These are phyloP conservation scores for Betula pendula DNA, from an alignment of 306 rosid genomes.

Conservation along the genomic window DNA sequence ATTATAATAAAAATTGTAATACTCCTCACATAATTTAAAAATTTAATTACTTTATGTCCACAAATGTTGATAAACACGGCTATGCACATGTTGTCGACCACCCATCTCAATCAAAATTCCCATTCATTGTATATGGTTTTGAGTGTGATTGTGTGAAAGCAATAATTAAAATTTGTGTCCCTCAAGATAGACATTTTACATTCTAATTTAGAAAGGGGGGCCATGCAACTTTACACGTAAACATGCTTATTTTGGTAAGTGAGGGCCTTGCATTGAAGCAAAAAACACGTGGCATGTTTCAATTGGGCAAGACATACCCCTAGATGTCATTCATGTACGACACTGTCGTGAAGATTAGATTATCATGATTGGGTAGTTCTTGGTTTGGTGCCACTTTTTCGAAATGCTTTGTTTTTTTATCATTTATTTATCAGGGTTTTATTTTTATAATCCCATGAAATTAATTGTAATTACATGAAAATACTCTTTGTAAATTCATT, in stretches of 20 bases:
- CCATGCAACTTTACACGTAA: neutral
- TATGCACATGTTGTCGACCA: neutral
- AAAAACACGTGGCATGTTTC: slow-evolving; percentile 20
- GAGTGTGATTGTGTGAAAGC: neutral
- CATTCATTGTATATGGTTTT: slow-evolving; percentile 10
- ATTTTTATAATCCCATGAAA: neutral
- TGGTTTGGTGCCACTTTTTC: neutral
- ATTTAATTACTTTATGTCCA: neutral
- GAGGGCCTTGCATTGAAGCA: neutral
- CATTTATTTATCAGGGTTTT: neutral
- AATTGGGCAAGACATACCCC: slow-evolving; percentile 3
- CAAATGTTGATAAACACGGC: neutral
- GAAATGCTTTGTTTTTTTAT: slow-evolving; percentile 9
- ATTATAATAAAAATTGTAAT: too few species aligned
- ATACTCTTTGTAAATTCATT: too few species aligned
- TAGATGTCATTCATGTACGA: slow-evolving; percentile 6
- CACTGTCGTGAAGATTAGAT: neutral
- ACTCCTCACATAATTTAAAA: too few species aligned
- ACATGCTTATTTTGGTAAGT: slow-evolving; percentile 19
- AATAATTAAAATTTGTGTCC: slow-evolving; percentile 12
- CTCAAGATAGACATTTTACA: neutral
- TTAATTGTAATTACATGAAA: neutral
- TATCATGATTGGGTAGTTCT: neutral
- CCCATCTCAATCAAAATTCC: neutral
- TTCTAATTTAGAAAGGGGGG: neutral